Evolutionary conservation across 768 basidiomycete species (phyloP), one percentile per base, ranked within the genome.

Genomic region (Phaffia australis): DNA sequence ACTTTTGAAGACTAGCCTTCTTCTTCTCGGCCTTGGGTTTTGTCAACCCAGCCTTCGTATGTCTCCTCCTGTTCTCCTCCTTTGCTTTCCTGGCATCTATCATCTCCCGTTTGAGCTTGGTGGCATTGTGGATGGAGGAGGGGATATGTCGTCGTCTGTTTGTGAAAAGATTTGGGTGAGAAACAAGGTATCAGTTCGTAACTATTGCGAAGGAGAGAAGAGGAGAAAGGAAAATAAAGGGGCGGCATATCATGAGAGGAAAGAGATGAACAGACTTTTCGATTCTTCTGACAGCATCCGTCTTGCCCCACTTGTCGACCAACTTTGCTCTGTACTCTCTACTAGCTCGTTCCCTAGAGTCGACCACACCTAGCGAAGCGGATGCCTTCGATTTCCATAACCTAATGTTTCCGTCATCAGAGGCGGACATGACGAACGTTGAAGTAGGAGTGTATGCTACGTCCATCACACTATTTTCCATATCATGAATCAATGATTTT

Each of bases 351-450:
- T 98, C 94, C 64, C 91, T 82, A 19, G 89, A 86, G 61, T 89
- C 91, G 70, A 97, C 79, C 32, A 95, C 83, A 11, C 94, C 95
- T 47, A 99, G 80, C 75, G 89, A 93, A 71, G 92, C 91, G 0
- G 88, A 86, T 0, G 93, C 89, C 66, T 88, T 87, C 25, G 89
- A 85, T 75, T 97, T 97, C 93, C 93, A 95, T 73, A 97, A 81
- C 62, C 91, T 83, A 69, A 95, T 87, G 73, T 94, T 95, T 15
- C 92, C 92, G 73, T 95, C 92, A 71, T 95, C 93, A 0, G 91
- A 93, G 19, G 91, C 93, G 1, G 87, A 84, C 11, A 95, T 75
- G 47, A 95, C 85, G 76, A 91, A 97, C 21, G 91, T 85, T 21
- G 94, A 86, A 69, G 98, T 95, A 29, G 84, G 84, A 0, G 91